These are phyloP conservation scores for Ogataea salicorniae DNA, from an alignment of 805 yeast genomes.

Conservation along the genomic window DNA sequence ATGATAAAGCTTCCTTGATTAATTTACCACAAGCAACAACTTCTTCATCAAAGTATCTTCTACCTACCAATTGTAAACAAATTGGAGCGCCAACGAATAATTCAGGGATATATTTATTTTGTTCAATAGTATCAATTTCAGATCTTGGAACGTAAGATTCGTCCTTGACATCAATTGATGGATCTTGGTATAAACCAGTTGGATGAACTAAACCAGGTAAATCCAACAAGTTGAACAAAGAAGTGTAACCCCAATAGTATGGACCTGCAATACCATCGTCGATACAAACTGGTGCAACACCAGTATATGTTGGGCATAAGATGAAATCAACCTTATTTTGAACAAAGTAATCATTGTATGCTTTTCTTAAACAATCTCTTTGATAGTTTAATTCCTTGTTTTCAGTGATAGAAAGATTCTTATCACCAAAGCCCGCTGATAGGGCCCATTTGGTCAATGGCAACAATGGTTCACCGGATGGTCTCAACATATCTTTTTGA, in stretches of 20 bases:
- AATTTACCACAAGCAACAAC: slow-evolving; percentile 37
- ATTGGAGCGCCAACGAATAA: slow-evolving; percentile 49
- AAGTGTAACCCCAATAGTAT: slow-evolving; percentile 76
- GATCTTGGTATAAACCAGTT: slow-evolving; percentile 55
- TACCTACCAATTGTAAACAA: slow-evolving; percentile 47
- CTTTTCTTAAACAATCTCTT: slow-evolving; percentile 56
- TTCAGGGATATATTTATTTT: slow-evolving; percentile 42
- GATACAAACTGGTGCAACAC: slow-evolving; percentile 66
- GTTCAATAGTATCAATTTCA: slow-evolving; percentile 44
- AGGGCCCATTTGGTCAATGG: slow-evolving; percentile 61
- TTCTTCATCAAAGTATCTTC: slow-evolving; percentile 54
- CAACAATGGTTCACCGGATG: slow-evolving; percentile 65
- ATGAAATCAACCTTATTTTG: slow-evolving; percentile 58
- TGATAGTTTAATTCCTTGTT: slow-evolving; percentile 48
- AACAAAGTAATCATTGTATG: slow-evolving; percentile 49
- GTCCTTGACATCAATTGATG: slow-evolving; percentile 43
- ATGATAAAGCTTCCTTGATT: slow-evolving; percentile 21
- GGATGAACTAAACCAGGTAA: slow-evolving; percentile 63
- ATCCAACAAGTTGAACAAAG: slow-evolving; percentile 68
- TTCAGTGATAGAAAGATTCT: slow-evolving; percentile 41
- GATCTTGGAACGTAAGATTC: slow-evolving; percentile 37
- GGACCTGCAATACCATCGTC: slow-evolving; percentile 38
- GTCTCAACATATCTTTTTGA: slow-evolving; percentile 45
- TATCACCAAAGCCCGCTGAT: slow-evolving; percentile 54
- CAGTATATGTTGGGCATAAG: slow-evolving; percentile 61